These are phyloP conservation scores for Paragyromitra xinjiangensis DNA, from an alignment of 495 filamentous ascomycete species.

Conservation along the genomic window DNA sequence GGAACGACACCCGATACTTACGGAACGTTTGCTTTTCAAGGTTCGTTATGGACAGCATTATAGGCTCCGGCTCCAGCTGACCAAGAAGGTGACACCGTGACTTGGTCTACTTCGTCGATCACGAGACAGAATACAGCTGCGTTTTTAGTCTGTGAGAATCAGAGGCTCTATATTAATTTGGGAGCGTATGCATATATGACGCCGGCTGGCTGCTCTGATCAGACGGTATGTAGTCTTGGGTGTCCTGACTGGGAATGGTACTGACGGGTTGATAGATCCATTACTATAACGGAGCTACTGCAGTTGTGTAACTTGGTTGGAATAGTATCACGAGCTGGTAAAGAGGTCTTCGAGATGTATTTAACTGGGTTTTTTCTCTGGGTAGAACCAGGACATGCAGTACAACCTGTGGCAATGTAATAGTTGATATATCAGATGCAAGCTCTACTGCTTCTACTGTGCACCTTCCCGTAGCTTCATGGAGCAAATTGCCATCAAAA, in stretches of 20 bases:
- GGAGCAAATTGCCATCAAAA: too few relatives aligned
- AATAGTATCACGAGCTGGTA: constrained; percentile 14
- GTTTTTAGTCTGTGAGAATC: constrained; percentile 67
- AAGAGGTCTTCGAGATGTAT: constrained; percentile 40
- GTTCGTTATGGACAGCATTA: constrained; percentile 28
- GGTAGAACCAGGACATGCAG: constrained; percentile 6
- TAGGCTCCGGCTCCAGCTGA: constrained; percentile 18
- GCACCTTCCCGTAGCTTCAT: too few relatives aligned
- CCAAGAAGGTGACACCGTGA: constrained; percentile 64
- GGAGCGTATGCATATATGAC: constrained; percentile 69
- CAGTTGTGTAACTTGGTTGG: constrained; percentile 52
- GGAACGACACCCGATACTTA: constrained; percentile 65
- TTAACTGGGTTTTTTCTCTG: constrained; percentile 2
- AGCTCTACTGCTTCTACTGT: too few relatives aligned
- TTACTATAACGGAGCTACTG: constrained; percentile 62
- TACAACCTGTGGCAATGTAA: constrained; percentile 20
- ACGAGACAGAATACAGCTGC: constrained; percentile 66
- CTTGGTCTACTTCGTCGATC: constrained; percentile 64
- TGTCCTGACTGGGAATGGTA: not conserved
- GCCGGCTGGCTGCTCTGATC: constrained; percentile 67
- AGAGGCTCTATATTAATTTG: constrained; percentile 68
- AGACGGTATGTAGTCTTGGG: constrained; percentile 59
- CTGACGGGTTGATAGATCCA: constrained; percentile 60
- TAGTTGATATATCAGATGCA: constrained; percentile 14
- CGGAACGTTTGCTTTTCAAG: constrained; percentile 66